Base-by-base conservation (phyloP, 257 asterid species). In the Nicotiana otophora region DNA sequence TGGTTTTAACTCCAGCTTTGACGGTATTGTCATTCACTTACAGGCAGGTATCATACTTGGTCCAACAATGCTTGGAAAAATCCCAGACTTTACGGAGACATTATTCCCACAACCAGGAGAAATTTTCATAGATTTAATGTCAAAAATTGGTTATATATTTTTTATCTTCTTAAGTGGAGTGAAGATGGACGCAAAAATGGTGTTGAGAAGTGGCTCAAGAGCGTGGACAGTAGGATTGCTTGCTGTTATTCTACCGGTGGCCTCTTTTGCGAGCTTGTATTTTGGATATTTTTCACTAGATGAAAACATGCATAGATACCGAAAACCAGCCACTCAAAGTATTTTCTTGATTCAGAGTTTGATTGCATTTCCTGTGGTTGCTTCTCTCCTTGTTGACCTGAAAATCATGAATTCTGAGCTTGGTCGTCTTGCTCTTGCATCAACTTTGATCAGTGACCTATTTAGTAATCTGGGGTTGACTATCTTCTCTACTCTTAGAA, bases 21-120 rank as follows among this genome's bases (percentile, higher is more conserved):
- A 33, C 53, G 76, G 34, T 61, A 5, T 26, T 53, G 81, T 81
- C 42, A 69, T 72, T n/a, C 20, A 46, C 31, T 63, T 78, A 33
- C 90, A 96, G 99, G 92, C 98, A 76, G 98, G 99, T 46, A 84
- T 96, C 69, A 87, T 96, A 82, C 72, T 96, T 58, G 99, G 99
- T 16, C 98, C 95, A 34, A 89, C 93, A 36, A 48, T 90, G 46
- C 89, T 93, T 0, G 98, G 98, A 66, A 87, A 81, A 65, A 36
- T 86, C 33, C 81, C 85, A 6, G 1, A 54, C 0, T 28, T 90
- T 5, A 75, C 83, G 31, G 0, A 17, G 0, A 28, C 78, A 19
- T 53, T 96, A 57, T 96, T 96, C 70, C 97, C 99, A 10, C 77
- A 0, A 23, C 88, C 86, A 55, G 99, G 97, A 83, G 91, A 92